These are phyloP conservation scores for Pseudozyma pruni DNA, from an alignment of 1,284 basidiomycete species.

Conservation along the genomic window DNA sequence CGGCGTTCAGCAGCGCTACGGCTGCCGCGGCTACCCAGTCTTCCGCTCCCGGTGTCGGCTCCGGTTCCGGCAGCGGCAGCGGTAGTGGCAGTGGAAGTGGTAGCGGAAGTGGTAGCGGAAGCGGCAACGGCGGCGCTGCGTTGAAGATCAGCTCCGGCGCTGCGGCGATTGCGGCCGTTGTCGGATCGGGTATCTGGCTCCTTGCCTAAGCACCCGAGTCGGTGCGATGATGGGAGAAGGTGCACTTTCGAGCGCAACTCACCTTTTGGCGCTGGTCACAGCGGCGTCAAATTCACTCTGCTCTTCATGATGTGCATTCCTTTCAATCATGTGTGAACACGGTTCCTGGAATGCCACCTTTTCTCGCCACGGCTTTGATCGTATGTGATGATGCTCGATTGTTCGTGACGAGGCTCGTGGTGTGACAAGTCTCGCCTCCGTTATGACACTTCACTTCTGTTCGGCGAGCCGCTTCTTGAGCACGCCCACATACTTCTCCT, in stretches of 20 bases:
- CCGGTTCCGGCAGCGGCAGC: slow-evolving; percentile 10
- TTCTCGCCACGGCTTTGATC: too few species aligned
- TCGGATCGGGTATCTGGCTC: slow-evolving; percentile 41
- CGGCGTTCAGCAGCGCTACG: slow-evolving; percentile 69
- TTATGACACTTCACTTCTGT: too few species aligned
- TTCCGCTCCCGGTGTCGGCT: slow-evolving; percentile 12
- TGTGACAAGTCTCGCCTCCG: too few species aligned
- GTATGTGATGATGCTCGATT: too few species aligned
- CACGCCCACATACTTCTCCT: slow-evolving; percentile 5
- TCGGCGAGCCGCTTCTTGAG: not conserved
- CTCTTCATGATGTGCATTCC: too few species aligned
- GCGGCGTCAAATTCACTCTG: too few species aligned
- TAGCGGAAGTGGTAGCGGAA: slow-evolving; percentile 3
- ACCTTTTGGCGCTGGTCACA: too few species aligned
- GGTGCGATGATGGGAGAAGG: too few species aligned
- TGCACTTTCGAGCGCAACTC: too few species aligned
- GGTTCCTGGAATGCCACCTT: too few species aligned
- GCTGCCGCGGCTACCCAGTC: slow-evolving; percentile 38
- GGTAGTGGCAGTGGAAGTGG: slow-evolving; percentile 12
- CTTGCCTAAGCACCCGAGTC: slow-evolving; percentile 42
- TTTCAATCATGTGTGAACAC: too few species aligned
- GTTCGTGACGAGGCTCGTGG: too few species aligned
- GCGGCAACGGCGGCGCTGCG: slow-evolving; percentile 17
- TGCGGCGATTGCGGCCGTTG: slow-evolving; percentile 28
- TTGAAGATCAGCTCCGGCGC: slow-evolving; percentile 27